Base-by-base conservation (phyloP, 2,329 filamentous ascomycete genomes). In the Xylaria sp. region DNA sequence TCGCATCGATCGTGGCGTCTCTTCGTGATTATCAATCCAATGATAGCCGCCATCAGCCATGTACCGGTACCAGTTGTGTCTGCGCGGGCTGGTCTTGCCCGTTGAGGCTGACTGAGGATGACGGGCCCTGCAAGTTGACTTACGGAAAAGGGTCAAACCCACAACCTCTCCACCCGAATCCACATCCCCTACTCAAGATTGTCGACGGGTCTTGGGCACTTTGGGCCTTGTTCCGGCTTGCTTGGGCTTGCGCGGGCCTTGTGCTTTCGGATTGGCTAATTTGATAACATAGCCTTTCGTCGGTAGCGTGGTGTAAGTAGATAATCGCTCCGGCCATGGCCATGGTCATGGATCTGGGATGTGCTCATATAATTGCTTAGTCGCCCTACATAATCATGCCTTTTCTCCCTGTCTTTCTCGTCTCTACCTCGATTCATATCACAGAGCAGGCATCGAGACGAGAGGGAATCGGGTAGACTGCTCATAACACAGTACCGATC, bases 71-170 rank as follows among this genome's bases (percentile, higher is more conserved):
- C 64, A 44, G 34, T 39, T 51, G 15, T 51, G 37, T 60, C 51
- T 48, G 44, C 23, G 46, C 65, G 52, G 54, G 61, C 62, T 63
- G 54, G 60, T 60, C 37, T 65, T 48, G 63, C 54, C 66, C 63
- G 66, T 69, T 70, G 69, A 71, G 69, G 69, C 70, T 72, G 67
- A 72, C 67, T 66, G 61, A 57, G 58, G 55, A 68, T 70, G 69
- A 65, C 55, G 41, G 39, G 39, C 67, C 67, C 64, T 70, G 63
- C 67, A 65, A 64, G 59, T 66, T 67, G 61, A 67, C 63, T 46
- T 69, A 63, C 59, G 58, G 57, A 56, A 63, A 57, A 63, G 58
- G 18, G 39, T 39, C 28, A 68, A 68, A 66, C 61, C 65, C 70
- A 68, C 70, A 60, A 59, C 25, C 68, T 67, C 68, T 64, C 68